Conservation (phyloP, 176 grass and related monocot genomes). For the Carex parvula region DNA sequence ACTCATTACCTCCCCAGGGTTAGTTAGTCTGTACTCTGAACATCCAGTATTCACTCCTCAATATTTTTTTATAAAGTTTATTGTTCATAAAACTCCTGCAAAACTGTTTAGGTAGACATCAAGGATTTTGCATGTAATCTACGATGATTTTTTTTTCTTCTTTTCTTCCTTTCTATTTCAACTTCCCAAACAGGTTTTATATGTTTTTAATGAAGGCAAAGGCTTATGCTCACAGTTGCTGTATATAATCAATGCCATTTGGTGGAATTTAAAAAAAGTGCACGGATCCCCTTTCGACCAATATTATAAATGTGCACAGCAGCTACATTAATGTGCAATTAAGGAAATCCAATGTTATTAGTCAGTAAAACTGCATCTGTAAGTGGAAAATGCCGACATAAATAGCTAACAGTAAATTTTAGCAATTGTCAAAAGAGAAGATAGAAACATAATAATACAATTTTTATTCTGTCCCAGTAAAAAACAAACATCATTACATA, state of each 20-base stretch:
- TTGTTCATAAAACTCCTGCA: not conserved
- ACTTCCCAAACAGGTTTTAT: not conserved
- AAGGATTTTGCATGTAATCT: not conserved
- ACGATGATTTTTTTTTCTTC: not conserved
- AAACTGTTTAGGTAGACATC: not conserved
- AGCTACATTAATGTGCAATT: not conserved
- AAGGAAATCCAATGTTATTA: not conserved
- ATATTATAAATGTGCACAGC: not conserved
- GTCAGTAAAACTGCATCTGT: not conserved
- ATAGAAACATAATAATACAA: not conserved
- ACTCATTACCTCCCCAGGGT: not conserved
- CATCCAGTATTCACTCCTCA: not conserved
- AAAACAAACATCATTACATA: not conserved
- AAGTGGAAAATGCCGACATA: not conserved
- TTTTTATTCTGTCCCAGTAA: not conserved
- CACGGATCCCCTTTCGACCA: not conserved
- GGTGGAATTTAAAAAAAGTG: not conserved
- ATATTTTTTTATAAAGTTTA: not conserved
- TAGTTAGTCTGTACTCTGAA: slow-evolving; percentile 10
- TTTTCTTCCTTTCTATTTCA: not conserved
- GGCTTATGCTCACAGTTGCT: not conserved
- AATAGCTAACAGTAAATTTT: not conserved
- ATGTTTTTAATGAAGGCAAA: not conserved
- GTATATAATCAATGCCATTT: not conserved
- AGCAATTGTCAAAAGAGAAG: not conserved